These are phyloP conservation scores for Arabidopsis thaliana DNA, from an alignment of 345 rosid species.

Conservation along the genomic window TAIR10.1 NC_003076.8:12595001-12595500, in stretches of 20 bases:
- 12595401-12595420: slow-evolving; percentile 50
- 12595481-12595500: slow-evolving; percentile 29
- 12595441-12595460: slow-evolving; percentile 51
- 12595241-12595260: slow-evolving; percentile 36
- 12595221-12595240: neutral
- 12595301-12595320: slow-evolving; percentile 10
- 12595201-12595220: slow-evolving; percentile 40
- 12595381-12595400: neutral
- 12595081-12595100: slow-evolving; percentile 38
- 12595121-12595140: slow-evolving; percentile 29
- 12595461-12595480: slow-evolving; percentile 38
- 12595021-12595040: slow-evolving; percentile 31
- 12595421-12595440: slow-evolving; percentile 65
- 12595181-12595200: slow-evolving; percentile 25
- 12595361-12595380: slow-evolving; percentile 22
- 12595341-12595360: slow-evolving; percentile 37
- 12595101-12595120: slow-evolving; percentile 14
- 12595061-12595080: neutral
- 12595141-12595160: slow-evolving; percentile 35
- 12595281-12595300: slow-evolving; percentile 30
- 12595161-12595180: slow-evolving; percentile 35
- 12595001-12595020: slow-evolving; percentile 19
- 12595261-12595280: slow-evolving; percentile 22
- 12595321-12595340: slow-evolving; percentile 1
- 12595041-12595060: slow-evolving; percentile 36